A percentile compares a stretch with the other conserved stretches of the same genome.
phyloP scores from a whole-genome alignment of 371 early-diverging fungal species.

The Mortierella sp. region DNA sequence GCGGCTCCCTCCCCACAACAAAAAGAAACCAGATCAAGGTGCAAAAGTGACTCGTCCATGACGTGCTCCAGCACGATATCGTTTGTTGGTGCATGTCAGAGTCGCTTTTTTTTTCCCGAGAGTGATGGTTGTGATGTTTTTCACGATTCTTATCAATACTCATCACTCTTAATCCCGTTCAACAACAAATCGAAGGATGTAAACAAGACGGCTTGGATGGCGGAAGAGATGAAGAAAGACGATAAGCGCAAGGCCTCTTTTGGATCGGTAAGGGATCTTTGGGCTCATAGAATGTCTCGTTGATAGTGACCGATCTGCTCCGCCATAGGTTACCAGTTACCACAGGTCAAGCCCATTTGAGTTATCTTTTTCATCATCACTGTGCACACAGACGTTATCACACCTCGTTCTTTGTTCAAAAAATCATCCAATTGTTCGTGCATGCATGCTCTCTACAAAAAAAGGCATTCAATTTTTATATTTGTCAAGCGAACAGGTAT shows the following conservation, averaged over 20 bases:
- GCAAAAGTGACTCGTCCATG: not conserved
- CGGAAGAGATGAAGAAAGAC: not conserved
- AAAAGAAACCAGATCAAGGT: not conserved
- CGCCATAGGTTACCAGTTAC: not conserved
- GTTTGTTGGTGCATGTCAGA: slow-evolving; percentile 5
- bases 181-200: not conserved
- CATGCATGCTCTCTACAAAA: not conserved
- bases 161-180: not conserved
- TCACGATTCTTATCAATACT: slow-evolving; percentile 3
- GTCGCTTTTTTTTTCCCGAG: not conserved
- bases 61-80: not conserved
- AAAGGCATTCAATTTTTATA: not conserved
- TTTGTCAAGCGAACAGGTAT: not conserved
- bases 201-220: not conserved
- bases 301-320: not conserved
- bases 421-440: no score
- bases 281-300: no score
- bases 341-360: not conserved
- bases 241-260: not conserved
- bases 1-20: not conserved
- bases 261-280: no score
- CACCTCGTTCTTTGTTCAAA: no score
- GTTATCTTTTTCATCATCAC: not conserved
- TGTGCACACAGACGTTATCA: no score
- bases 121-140: not conserved